Evolutionary conservation across 2,329 filamentous ascomycete species (phyloP), one percentile per base, ranked within the genome.

Genomic region (Phialocephala subalpina): DNA sequence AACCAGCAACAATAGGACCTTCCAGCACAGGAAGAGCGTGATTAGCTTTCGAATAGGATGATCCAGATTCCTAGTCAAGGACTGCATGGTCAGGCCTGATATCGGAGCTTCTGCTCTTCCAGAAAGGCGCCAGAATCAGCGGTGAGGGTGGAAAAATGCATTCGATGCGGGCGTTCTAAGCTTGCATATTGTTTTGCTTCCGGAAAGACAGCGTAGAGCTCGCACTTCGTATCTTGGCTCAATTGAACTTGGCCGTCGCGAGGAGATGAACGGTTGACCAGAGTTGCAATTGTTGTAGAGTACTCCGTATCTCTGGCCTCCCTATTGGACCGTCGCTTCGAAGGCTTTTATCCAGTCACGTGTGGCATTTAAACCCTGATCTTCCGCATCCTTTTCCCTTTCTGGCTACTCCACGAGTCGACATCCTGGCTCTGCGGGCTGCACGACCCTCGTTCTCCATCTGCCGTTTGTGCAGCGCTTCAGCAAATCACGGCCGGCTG

Each of bases 1-100:
- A 62, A 94, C 77, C 55, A 84, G 72, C n/a, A 94, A 77, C 7
- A 96, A 80, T 11, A 92, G 74, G 6, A 78, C 59, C 76, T 95
- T 96, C 91, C 91, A 94, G 14, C 80, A 75, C 4, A 81, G 62
- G 74, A 92, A 94, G 3, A 80, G 56, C 2, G 63, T 27, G 33
- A 70, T n/a, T 6, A 76, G 62, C 63, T 58, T 69, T 47, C 65
- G 65, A 58, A 72, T 29, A 12, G 75, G 75, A 56, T 65, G 55
- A 25, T 72, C 63, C 5, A 70, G 62, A 29, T 59, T 55, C 33
- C 58, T 63, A 60, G 62, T 66, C 62, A 62, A 64, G 40, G 60
- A 52, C 25, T 62, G 42, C 70, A 74, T 70, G 33, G 47, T 66
- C 25, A 57, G 16, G n/a, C 36, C 27, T 62, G 52, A 25, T 47